Evolutionary conservation across 352 stramenopile species (phyloP).

Genomic region (Globisporangium nunn): DNA sequence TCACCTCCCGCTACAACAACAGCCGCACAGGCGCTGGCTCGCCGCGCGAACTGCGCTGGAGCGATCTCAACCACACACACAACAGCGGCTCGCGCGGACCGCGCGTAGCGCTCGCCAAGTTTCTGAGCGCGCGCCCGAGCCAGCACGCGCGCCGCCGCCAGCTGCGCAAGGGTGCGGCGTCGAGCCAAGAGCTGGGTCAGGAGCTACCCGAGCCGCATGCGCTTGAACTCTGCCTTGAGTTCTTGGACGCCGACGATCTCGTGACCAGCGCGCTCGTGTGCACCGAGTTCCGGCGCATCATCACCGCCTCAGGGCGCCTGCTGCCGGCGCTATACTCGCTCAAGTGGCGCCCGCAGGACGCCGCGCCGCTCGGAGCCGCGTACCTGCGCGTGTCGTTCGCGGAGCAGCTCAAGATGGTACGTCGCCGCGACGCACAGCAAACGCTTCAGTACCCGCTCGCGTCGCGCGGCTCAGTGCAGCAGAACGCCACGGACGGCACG

Average conservation of each 20-base stretch:
- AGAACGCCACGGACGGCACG: conserved; percentile 22
- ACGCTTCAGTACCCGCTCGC: conserved; percentile 35
- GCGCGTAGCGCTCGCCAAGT: conserved; percentile 20
- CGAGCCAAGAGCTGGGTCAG: conserved; percentile 6
- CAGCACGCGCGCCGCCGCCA: conserved; percentile 25
- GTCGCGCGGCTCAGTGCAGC: conserved; percentile 45
- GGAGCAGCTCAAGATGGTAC: conserved; percentile 40
- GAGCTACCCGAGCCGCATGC: conserved; percentile 38
- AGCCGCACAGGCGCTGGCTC: conserved; percentile 12
- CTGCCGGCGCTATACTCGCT: conserved; percentile 52
- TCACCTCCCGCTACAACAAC: conserved; percentile 36
- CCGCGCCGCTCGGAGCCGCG: conserved; percentile 18
- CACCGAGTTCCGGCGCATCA: conserved; percentile 47
- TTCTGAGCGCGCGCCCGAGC: conserved; percentile 17
- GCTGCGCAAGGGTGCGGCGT: conserved; percentile 3
- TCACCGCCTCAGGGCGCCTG: conserved; percentile 33
- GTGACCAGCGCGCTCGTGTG: conserved; percentile 36
- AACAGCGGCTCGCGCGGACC: conserved; percentile 42
- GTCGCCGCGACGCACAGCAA: conserved; percentile 16
- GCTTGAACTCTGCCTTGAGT: conserved; percentile 71
- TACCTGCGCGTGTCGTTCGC: conserved; percentile 37
- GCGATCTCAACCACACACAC: conserved; percentile 48
- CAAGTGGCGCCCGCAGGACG: conserved; percentile 30
- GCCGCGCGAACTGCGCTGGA: conserved; percentile 49
- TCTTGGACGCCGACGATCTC: conserved; percentile 50